These are phyloP conservation scores for Nicotiana tabacum DNA, from an alignment of 257 asterid species.

Conservation along the genomic window DNA sequence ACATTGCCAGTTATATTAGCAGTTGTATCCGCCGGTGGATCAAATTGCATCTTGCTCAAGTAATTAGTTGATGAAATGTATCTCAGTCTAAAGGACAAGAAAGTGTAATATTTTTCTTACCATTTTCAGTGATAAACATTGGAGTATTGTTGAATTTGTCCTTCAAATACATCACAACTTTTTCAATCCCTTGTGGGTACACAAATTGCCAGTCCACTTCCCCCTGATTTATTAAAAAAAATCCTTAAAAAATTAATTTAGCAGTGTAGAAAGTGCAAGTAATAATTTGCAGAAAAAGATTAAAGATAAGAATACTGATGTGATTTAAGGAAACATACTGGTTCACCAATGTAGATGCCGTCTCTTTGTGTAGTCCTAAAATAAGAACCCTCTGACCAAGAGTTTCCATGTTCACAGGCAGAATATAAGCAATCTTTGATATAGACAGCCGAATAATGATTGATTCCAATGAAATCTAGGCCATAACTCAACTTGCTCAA, in stretches of 20 bases:
- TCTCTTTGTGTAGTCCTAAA: slow-evolving; percentile 28
- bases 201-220: slow-evolving; percentile 38
- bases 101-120: slow-evolving; percentile 16
- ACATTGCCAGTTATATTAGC: background rate
- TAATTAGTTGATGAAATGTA: background rate
- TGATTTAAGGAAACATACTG: slow-evolving; percentile 29
- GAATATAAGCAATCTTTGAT: slow-evolving; percentile 50
- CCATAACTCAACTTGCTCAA: slow-evolving; percentile 17
- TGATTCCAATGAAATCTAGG: slow-evolving; percentile 51
- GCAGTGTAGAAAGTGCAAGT: background rate
- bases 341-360: slow-evolving; percentile 42
- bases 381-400: slow-evolving; percentile 38
- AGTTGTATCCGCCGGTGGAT: background rate
- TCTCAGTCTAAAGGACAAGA: background rate
- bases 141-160: slow-evolving; percentile 59
- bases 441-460: slow-evolving; percentile 48
- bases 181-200: slow-evolving; percentile 57
- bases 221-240: slow-evolving; percentile 24
- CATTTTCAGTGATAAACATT: slow-evolving; percentile 55
- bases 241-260: background rate
- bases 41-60: background rate
- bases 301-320: background rate
- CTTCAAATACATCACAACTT: slow-evolving; percentile 43
- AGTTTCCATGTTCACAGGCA: slow-evolving; percentile 34
- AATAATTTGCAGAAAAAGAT: background rate